Base-by-base conservation (phyloP, 495 filamentous ascomycete species). In the Neohortaea acidophila region DNA sequence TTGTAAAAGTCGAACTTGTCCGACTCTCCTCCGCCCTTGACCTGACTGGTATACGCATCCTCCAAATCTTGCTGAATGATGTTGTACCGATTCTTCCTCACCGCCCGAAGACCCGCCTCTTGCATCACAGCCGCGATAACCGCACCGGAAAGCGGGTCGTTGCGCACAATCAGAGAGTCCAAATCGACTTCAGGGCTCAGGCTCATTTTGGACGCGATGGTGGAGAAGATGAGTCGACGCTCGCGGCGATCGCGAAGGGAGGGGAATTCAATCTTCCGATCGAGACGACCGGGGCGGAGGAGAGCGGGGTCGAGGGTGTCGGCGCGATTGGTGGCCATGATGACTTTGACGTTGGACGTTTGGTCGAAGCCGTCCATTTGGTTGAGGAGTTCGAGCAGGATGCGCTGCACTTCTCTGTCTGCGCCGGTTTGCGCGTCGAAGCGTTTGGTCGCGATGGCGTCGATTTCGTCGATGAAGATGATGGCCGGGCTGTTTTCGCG, bases 321-420 rank as follows among this genome's bases (percentile, higher is more conserved):
- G 33, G 89, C 91, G 49, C 89, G 76, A 65, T 97, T 97, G 46
- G 89, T 97, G 40, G 89, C 89, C 89, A 97, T 97, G 65, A 97
- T 96, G 53, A 97, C 89, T 63, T 97, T 97, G 58, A 97, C 91
- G 56, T 96, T 96, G 61, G 83, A 80, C 2, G 84, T 87, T 59
- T 96, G 89, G 58, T 97, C 89, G 63, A 97, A 97, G 45, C 89
- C 89, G 60, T 97, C 89, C 89, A 97, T 96, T 62, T 97, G 89
- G 64, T 97, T 97, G 41, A 97, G 75, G 43, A 97, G 67, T 58
- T 97, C 89, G 39, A 97, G 74, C 41, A 97, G 64, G 52, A 96
- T 97, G 66, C 89, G 84, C 66, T 97, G 89, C 18, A 97, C 89
- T 62, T 97, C 89, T 57, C 89, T 75, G 55, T 97, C 89, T 30